A percentile compares a stretch with the other conserved stretches of the same genome.
Conservation (phyloP, 192 early-diverging fungal species). For the Podila epicladia region DNA sequence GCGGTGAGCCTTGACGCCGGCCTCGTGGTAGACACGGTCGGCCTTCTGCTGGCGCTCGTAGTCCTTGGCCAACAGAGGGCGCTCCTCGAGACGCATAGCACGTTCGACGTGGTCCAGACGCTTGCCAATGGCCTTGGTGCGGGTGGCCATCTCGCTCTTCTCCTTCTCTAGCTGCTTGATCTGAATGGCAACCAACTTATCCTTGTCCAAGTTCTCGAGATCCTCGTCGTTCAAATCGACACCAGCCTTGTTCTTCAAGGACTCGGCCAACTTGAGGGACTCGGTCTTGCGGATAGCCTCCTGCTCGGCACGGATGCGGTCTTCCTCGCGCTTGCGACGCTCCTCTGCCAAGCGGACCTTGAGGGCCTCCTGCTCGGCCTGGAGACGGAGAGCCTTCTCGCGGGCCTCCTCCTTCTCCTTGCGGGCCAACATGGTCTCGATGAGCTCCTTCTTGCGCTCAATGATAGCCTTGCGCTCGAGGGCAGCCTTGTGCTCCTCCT, state of each 20-base stretch:
- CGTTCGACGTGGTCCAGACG: conserved; percentile 92
- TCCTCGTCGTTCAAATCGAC: conserved; percentile 72
- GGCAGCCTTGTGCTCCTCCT: conserved; percentile 85
- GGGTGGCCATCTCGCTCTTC: conserved; percentile 80
- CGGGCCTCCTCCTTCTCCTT: conserved; percentile 88
- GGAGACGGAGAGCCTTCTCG: conserved; percentile 73
- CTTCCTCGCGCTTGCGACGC: conserved; percentile 80
- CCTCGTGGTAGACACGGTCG: conserved; percentile 85
- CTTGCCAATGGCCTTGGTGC: conserved; percentile 79
- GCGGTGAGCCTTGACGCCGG: conserved; percentile 74
- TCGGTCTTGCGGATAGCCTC: conserved; percentile 85
- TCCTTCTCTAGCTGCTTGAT: conserved; percentile 93
- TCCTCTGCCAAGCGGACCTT: conserved; percentile 88
- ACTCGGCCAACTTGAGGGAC: conserved; percentile 87
- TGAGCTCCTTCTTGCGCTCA: conserved; percentile 83
- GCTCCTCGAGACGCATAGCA: conserved; percentile 91
- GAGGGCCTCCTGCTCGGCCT: conserved; percentile 86
- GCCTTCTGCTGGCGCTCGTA: conserved; percentile 88
- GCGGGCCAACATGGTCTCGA: conserved; percentile 77
- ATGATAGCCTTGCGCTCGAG: conserved; percentile 86
- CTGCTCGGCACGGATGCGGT: conserved; percentile 78
- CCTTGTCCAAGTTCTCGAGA: conserved; percentile 83
- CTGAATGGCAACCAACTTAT: conserved; percentile 84
- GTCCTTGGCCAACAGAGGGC: conserved; percentile 89
- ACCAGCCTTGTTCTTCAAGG: conserved; percentile 73